Base-by-base conservation (phyloP, 768 basidiomycete species). In the Trametes coccinea region DNA sequence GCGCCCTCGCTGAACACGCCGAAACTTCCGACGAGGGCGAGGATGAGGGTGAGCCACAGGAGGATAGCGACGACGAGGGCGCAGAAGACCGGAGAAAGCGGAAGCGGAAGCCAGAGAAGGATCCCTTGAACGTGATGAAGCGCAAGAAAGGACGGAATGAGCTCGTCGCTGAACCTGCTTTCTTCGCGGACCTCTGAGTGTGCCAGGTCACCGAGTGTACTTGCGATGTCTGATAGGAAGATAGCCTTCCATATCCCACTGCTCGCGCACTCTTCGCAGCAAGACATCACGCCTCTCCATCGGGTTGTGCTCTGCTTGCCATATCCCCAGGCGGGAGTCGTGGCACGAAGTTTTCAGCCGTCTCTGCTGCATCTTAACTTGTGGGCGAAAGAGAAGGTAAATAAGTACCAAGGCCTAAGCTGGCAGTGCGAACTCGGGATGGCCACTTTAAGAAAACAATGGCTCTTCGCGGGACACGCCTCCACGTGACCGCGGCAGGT, bases 121-220 rank as follows among this genome's bases (percentile, higher is more conserved):
- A 84, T 56, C 74, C 79, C 5, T 67, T 86, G 55, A 62, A 67
- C 22, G 72, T 72, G 37, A 72, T 75, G 29, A 82, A 78, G 69
- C 82, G 77, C 74, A 83, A 82, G 71, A 88, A 84, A 71, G 84
- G 85, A 27, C 80, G 77, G 64, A 87, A 88, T 64, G 77, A 81
- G 53, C 77, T 85, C 27, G 83, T 82, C 34, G 80, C 80, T 4
- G 83, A 87, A 33, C 78, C 78, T 9, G 77, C 82, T 17, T 92
- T 92, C 73, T 92, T 92, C 67, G 81, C 83, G 47, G 87, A 80
- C 47, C 74, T 92, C 61, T 90, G 72, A 66, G 31, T 46, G 5
- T n/a, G 22, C 22, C 22, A 22, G 22, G 22, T 22, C 22, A 22
- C 22, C 22, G 22, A 37, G 34, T 11, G 11, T 37, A 37, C 34